Evolutionary conservation across 495 filamentous ascomycete genomes (phyloP), one percentile per base, ranked within the genome.

Genomic region (Poronia punctata): DNA sequence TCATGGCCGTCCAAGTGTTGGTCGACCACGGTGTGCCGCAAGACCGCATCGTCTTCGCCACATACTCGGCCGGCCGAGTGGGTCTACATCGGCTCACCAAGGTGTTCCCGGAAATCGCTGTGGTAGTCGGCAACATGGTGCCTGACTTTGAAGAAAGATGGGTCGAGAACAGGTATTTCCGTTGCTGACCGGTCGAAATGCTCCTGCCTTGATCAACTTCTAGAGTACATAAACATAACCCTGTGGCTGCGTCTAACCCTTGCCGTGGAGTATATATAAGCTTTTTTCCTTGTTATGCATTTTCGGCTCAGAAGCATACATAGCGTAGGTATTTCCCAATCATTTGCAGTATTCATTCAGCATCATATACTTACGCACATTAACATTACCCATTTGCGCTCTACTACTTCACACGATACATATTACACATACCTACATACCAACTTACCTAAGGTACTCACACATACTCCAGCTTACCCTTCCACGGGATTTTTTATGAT

Each of bases 1-100:
- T 98, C 33, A 98, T 98, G 92, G 89, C 92, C 3, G 90, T 97
- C 20, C 82, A 86, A 47, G 87, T 98, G 24, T 64, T 98, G 42
- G 78, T 93, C 29, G 92, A 98, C 62, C 88, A 97, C 55, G 92
- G 92, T 2, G 88, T 97, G n/a, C 64, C 75, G 14, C 81, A 89
- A 55, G 78, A 86, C 12, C 79, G 72, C 40, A 92, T 98, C 43
- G 83, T 93, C 19, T 86, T 93, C 60, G 88, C 92, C 29, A 88
- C 87, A 5, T 90, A 86, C 54, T 77, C 83, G 41, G 88, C 86
- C 1, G 86, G 86, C n/a, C 78, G 76, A 46, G 75, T 78, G 43
- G 92, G 89, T 0, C 54, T 96, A 29, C 85, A 88, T 43, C 70
- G 92, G 36, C 63, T 98, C 45, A 78, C 82, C 26, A 86, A 80